phyloP scores from a whole-genome alignment of 768 basidiomycete species.

The Cystofilobasidium ferigula region DNA sequence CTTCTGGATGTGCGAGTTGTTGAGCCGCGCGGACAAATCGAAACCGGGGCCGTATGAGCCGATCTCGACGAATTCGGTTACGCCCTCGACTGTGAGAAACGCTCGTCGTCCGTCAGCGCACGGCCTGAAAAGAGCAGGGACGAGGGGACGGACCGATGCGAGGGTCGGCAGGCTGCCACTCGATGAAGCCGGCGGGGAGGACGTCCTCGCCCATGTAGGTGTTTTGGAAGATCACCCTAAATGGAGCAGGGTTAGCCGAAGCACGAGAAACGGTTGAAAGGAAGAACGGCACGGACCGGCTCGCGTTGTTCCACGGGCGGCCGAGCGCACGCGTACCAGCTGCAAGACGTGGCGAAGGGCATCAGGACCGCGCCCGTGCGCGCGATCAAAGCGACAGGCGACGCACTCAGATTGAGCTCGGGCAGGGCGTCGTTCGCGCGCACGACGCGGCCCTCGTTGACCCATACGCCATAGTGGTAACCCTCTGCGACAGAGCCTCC shows the following conservation, averaged over 20 bases:
- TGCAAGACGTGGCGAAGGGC: slow-evolving; percentile 49
- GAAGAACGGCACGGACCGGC: slow-evolving; percentile 50
- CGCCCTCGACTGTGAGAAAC: slow-evolving; percentile 42
- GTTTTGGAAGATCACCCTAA: slow-evolving; percentile 45
- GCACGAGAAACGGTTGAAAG: neutral
- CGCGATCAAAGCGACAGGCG: neutral
- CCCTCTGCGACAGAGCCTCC: neutral
- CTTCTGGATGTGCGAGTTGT: slow-evolving; percentile 44
- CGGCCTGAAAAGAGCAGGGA: neutral
- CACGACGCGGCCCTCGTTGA: slow-evolving; percentile 44
- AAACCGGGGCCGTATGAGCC: slow-evolving; percentile 44
- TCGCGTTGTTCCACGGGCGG: slow-evolving; percentile 55
- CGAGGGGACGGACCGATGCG: neutral
- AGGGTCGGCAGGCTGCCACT: neutral
- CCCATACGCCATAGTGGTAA: slow-evolving; percentile 12
- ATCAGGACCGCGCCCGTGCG: neutral
- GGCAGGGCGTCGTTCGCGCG: slow-evolving; percentile 13
- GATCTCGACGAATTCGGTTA: slow-evolving; percentile 53
- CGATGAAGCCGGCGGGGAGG: slow-evolving; percentile 27
- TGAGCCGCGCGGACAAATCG: slow-evolving; percentile 50
- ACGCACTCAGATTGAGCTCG: slow-evolving; percentile 44
- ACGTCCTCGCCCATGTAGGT: slow-evolving; percentile 26
- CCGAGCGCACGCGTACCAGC: slow-evolving; percentile 50
- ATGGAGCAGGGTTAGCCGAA: slow-evolving; percentile 34
- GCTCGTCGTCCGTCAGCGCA: slow-evolving; percentile 9